phyloP scores from a whole-genome alignment of 352 stramenopile species.

The Globisporangium middletonii region DNA sequence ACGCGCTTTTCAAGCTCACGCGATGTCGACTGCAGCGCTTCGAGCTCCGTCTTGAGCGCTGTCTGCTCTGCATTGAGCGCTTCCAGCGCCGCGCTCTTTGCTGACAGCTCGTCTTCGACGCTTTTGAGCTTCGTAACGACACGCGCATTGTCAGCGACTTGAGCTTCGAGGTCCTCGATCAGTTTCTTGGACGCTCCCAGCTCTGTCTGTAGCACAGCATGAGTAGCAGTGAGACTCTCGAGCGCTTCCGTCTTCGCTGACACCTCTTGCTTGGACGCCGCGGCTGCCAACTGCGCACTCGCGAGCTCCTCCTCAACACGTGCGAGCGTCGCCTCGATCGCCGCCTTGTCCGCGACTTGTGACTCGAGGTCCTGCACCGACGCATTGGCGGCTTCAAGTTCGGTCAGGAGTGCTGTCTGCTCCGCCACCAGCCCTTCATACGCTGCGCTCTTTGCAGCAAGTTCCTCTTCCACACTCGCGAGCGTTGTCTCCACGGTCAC shows the following conservation, averaged over 20 bases:
- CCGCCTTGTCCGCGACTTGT: conserved; percentile 3
- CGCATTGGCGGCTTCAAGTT: neutral
- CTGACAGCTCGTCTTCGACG: conserved; percentile 1
- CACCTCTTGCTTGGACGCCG: too few species aligned
- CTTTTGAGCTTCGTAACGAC: neutral
- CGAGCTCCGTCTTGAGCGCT: neutral
- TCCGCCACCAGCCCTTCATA: neutral
- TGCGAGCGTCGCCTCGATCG: neutral
- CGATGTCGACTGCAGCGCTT: neutral
- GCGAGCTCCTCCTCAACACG: neutral
- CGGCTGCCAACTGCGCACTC: neutral
- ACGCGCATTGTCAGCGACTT: conserved; percentile 1
- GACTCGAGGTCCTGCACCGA: conserved; percentile 2
- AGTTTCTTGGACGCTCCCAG: neutral
- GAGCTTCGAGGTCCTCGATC: conserved; percentile 3
- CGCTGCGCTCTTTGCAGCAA: neutral
- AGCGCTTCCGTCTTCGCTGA: neutral
- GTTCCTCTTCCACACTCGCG: neutral
- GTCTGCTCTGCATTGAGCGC: neutral
- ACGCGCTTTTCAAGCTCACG: neutral
- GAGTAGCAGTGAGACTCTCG: neutral
- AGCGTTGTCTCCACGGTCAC: neutral
- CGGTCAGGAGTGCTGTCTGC: neutral
- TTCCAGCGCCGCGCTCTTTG: neutral
- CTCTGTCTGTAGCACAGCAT: neutral